Base-by-base conservation (phyloP, 129 eudicot species). In the Mikania micrantha region DNA sequence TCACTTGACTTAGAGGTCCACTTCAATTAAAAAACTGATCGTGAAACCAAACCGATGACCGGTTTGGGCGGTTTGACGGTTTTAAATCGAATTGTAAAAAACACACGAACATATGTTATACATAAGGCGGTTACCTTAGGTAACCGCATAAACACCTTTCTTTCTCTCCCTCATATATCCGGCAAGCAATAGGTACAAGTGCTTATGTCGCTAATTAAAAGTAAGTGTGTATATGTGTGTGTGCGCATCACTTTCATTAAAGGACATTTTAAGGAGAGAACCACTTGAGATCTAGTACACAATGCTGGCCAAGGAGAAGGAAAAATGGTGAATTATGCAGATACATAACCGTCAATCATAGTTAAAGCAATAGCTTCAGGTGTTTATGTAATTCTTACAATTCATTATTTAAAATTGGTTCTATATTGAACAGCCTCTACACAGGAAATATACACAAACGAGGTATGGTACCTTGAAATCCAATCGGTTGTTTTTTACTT, bases 401-500 rank as follows among this genome's bases (percentile, higher is more conserved):
- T 13, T 56, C 32, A 5, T 9, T 25, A 56, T 36, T 15, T 56
- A 25, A 5, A 56, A 13, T 27, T 56, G 36, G 20, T 56, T 56
- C 2, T 10, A 2, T 49, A 49, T 5, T 16, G 21, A 15, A 45
- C n/a, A 15, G 12, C 52, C 19, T 45, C 2, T 12, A 32, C 57
- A 22, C 19, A 15, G 16, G 19, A 21, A 2, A 38, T 47, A 7
- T 35, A 60, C n/a, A 32, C 13, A 13, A 8, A 64, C 45, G 48
- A 70, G 73, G 61, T 36, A 50, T 41, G 25, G 58, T 65, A 92
- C 98, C 98, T 92, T 92, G 81, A 92, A 92, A 82, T 92, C 96
- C 91, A 92, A 63, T 24, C 95, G 91, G 54, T 88, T 88, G 76
- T 86, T 92, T 76, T 77, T 83, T 27, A 92, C 75, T 20, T 92